These are phyloP conservation scores for Neonectria neomacrospora DNA, from an alignment of 2,329 filamentous ascomycete species.

Conservation along the genomic window DNA sequence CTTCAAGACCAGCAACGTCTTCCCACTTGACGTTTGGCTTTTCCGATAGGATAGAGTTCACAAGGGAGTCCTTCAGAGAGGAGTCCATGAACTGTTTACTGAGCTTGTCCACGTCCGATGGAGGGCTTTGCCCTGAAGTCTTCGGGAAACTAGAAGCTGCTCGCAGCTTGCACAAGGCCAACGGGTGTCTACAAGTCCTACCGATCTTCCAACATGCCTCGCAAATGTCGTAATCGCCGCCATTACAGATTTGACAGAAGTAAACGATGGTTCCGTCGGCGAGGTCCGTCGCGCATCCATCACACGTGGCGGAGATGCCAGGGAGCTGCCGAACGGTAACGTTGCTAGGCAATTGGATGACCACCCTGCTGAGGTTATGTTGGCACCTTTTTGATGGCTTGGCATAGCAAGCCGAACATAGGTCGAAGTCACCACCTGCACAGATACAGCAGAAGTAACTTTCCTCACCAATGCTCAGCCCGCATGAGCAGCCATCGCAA, in stretches of 20 bases:
- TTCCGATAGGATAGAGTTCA: slow-evolving; percentile 19
- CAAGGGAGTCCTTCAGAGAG: slow-evolving; percentile 19
- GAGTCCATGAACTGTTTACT: slow-evolving; percentile 17
- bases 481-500: slow-evolving; percentile 20
- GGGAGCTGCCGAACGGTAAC: not conserved
- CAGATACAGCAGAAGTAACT: slow-evolving; percentile 21
- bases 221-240: slow-evolving; percentile 24
- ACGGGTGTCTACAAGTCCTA: slow-evolving; percentile 5
- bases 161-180: slow-evolving; percentile 7
- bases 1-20: slow-evolving; percentile 21
- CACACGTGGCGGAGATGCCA: slow-evolving; percentile 3
- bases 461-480: slow-evolving; percentile 22
- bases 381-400: not conserved
- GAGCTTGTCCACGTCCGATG: slow-evolving; percentile 17
- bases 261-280: not conserved
- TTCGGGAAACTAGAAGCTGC: not conserved
- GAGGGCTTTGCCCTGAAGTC: not conserved
- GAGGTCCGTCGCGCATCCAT: slow-evolving; percentile 10
- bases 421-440: slow-evolving; percentile 19
- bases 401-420: slow-evolving; percentile 17
- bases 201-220: slow-evolving; percentile 17
- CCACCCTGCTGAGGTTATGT: not conserved
- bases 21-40: slow-evolving; percentile 29
- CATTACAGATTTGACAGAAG: slow-evolving; percentile 16
- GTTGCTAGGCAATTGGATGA: slow-evolving; percentile 1